Evolutionary conservation across 2,329 filamentous ascomycete species (phyloP), one percentile per base, ranked within the genome.

Genomic region (Helotiales sp.): DNA sequence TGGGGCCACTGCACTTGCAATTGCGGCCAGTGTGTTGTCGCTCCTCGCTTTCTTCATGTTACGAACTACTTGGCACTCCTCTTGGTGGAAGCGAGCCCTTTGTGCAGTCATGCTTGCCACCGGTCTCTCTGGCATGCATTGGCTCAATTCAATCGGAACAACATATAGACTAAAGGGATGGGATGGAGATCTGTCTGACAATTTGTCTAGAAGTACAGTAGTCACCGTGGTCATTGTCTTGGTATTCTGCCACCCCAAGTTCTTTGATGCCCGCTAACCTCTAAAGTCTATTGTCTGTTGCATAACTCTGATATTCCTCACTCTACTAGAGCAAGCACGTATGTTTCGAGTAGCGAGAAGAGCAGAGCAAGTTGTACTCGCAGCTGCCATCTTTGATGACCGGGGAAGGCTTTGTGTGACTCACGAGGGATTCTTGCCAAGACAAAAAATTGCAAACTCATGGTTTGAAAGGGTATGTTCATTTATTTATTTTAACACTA

Each of bases 121-220:
- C 17, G 92, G 91, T 47, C 91, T 96, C 1, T 93, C 90, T 10
- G 92, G 91, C 0, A 96, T 96, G 93, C 93, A 96, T 79, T 96
- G 92, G 91, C 90, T 90, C 64, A 93, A 91, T 34, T 85, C 90
- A 3, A 84, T 87, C 11, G 91, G 91, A 17, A 96, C 92, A 3
- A 77, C 79, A 8, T 96, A 94, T 77, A 83, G 83, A 50, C 78
- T 92, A 61, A 78, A 84, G 70, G 76, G 82, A 52, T 77, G 84
- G 61, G 80, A 82, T 58, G 71, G 80, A 34, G 72, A 70, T 37
- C 67, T 76, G 80, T 80, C 57, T 77, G 82, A 40, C n/a, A 61
- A n/a, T 57, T 77, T 86, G 30, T 85, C 87, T 8, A 83, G 89
- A 59, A 85, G 86, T 5, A 92, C 90, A 24, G 85, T 93, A 13